Evolutionary conservation across 306 rosid genomes (phyloP), one percentile per base, ranked within the genome.

Genomic region (Cicer chorassanicum): DNA sequence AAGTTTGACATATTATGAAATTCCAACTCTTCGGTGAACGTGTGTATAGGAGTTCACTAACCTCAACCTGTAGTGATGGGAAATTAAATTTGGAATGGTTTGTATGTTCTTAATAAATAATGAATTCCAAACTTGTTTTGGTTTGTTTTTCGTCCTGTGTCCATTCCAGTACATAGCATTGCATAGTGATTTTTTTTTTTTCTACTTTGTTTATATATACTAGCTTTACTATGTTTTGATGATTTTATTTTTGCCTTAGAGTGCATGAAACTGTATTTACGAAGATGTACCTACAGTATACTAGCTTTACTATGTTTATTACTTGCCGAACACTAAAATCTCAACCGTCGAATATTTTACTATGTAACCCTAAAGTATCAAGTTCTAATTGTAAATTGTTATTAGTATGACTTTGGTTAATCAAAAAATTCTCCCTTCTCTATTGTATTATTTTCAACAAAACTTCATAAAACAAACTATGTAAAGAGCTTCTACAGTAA

Each of bases 11-110:
- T 60, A 24, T 70, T 29, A 59, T 66, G 8, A 53, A 74, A 73
- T 42, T 46, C 13, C 50, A 78, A 72, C 73, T 55, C 56, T 54
- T 16, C 29, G 69, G 62, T 61, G 69, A 78, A 79, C 81, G 59
- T 71, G 63, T 77, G 70, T 75, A 76, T 74, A 75, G 71, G 57
- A 56, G 68, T 68, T 83, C 69, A 73, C 76, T 78, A 77, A 82
- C 79, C 68, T 76, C 51, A 54, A 69, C 34, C 45, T 70, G 76
- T 67, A 66, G 75, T 75, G 78, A 16, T 40, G 68, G 83, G 79
- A 68, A 72, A 41, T 73, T 80, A 85, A 74, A 80, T 59, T 65
- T 71, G 75, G 82, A 61, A 65, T 62, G 72, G 76, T 73, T 84
- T 62, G 68, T 61, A 14, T 77, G 67, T 15, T 61, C 55, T 16